Percentiles rank a stretch among this genome's conserved stretches.
These are phyloP conservation scores for Nitzschia putrida DNA, from an alignment of 108 stramenopile genomes.

Conservation along the genomic window DNA sequence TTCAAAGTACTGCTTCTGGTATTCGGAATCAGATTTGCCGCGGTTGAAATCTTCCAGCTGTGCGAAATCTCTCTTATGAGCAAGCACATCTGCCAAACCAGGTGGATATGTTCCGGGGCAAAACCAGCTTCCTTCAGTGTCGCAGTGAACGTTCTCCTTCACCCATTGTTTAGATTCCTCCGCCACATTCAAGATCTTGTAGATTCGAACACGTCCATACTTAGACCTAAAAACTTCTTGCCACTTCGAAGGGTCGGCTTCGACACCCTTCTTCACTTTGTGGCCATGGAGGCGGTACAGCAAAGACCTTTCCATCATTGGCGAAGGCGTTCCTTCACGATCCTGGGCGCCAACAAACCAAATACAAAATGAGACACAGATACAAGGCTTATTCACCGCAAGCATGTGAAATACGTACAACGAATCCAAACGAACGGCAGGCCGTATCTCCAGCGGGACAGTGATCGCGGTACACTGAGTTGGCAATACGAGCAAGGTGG, in stretches of 20 bases:
- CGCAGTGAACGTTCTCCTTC: slow-evolving; percentile 77
- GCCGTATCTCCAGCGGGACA: slow-evolving; percentile 91
- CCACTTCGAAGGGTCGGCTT: slow-evolving; percentile 72
- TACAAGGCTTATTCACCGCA: background rate
- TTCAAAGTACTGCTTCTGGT: slow-evolving; percentile 88
- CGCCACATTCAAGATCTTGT: slow-evolving; percentile 82
- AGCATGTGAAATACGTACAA: slow-evolving; percentile 42
- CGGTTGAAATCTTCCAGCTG: slow-evolving; percentile 95
- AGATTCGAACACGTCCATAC: slow-evolving; percentile 98
- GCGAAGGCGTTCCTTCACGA: slow-evolving; percentile 86
- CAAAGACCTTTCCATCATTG: slow-evolving; percentile 88
- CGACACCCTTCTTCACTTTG: slow-evolving; percentile 72
- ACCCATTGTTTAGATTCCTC: slow-evolving; percentile 85
- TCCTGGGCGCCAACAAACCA: slow-evolving; percentile 52
- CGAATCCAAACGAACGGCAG: slow-evolving; percentile 86
- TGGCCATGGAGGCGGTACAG: slow-evolving; percentile 91
- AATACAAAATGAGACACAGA: slow-evolving; percentile 3
- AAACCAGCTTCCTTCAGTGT: slow-evolving; percentile 85
- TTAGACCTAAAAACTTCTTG: slow-evolving; percentile 91
- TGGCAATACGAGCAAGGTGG: slow-evolving; percentile 96
- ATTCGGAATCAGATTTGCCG: slow-evolving; percentile 70
- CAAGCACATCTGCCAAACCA: slow-evolving; percentile 64
- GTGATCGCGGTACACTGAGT: slow-evolving; percentile 95
- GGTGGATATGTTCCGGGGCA: slow-evolving; percentile 92
- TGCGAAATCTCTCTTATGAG: slow-evolving; percentile 82